Evolutionary conservation across 2,329 filamentous ascomycete genomes (phyloP), one percentile per base, ranked within the genome.

Genomic region (Stylonectria norvegica): DNA sequence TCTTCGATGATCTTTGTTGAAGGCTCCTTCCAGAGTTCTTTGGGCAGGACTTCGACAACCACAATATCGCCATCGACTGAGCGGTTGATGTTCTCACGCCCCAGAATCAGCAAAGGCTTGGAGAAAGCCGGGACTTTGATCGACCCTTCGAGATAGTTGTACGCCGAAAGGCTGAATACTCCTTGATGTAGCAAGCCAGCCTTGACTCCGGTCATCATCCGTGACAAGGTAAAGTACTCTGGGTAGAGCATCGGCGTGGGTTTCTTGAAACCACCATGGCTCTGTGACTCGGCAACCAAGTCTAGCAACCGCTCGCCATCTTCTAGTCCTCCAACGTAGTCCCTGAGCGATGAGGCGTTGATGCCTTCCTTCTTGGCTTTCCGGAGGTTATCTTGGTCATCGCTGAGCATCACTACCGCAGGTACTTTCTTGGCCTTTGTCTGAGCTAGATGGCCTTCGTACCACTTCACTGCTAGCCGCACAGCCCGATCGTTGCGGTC

Each of bases 1-100:
- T 98, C 93, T 52, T 98, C 93, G 20, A 98, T 83, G 34, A 98
- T 91, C 63, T 95, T 95, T 4, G 88, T 91, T 2, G 91, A 97
- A 1, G 93, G 90, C 32, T 86, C 83, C 66, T 96, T 97, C 93
- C 93, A 98, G 63, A 96, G 91, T 41, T 95, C 89, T 62, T 90
- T 86, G 0, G 93, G 89, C 3, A 98, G 72, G 4, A 98, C 79
- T 64, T 98, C 90, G 11, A 98, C 85, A 3, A 96, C 90, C 1
- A 96, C 90, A 9, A 93, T 71, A 65, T 98, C 93, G 16, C 91
- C 91, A 45, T 93, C 88, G 15, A 98, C 83, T 17, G 91, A 83
- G 52, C 93, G 80, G 66, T 97, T 98, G 71, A 95, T 96, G 65
- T 94, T 96, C 58, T 98, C 93, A 45, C 93, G 79, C 10, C 93